Evolutionary conservation across 2,329 filamentous ascomycete genomes (phyloP), one percentile per base, ranked within the genome.

Genomic region (Fusarium dimerum): DNA sequence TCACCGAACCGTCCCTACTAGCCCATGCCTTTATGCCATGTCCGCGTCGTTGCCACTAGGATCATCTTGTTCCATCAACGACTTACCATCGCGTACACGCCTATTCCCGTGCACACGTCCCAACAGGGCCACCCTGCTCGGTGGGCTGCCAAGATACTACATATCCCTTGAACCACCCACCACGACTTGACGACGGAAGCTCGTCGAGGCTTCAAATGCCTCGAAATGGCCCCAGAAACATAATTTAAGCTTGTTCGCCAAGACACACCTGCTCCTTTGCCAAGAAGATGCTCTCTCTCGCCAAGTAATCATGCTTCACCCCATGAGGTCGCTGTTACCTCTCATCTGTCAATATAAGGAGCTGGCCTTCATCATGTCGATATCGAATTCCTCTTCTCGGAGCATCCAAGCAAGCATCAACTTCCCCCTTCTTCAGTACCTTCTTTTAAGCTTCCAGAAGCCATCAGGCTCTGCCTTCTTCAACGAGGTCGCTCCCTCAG

Each of bases 221-320:
- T 38, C 44, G 43, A 40, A 48, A 36, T 59, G 51, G 43, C 47
- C 45, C 46, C 36, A 57, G 50, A 65, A 65, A 56, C 60, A 56
- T 62, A 65, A 65, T 54, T 47, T 65, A 65, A 63, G 62, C 52
- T 65, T 65, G 56, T 61, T 62, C 45, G 62, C 62, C 62, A 65
- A 65, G 62, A 40, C 40, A 38, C 43, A 32, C 2, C 7, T 16
- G 32, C 45, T 45, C 29, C 57, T 36, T 36, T 10, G 32, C 32
- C 32, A 36, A 36, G 32, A 36, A 11, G 13, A 36, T 26, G 20
- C 20, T 26, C 45, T 45, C 29, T 56, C 13, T 36, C 13, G 32
- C 32, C 32, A 36, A 36, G 32, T 3, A 11, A 36, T 12, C 26
- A 18, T 51, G 38, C 43, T 46, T 36, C 49, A 56, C 60, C 48